These are phyloP conservation scores for Phalaenopsis equestris DNA, from an alignment of 106 monocot species.

Conservation along the genomic window DNA sequence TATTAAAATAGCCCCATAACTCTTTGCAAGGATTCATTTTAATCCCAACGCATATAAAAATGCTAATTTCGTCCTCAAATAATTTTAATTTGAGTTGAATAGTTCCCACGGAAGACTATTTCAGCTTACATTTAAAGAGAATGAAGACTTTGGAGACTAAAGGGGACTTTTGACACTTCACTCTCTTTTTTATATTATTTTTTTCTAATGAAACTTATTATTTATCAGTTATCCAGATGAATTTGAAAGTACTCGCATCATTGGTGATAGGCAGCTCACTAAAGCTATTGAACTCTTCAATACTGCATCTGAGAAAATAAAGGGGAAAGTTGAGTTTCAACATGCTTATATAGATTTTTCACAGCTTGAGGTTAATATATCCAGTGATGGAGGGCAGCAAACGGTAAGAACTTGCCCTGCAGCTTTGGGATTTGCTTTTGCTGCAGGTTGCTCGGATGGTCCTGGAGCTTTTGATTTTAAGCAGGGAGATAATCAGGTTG, in stretches of 20 bases:
- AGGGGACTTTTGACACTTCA: no score
- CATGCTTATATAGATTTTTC: conserved; percentile 78
- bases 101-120: no score
- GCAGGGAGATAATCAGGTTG: conserved; percentile 66
- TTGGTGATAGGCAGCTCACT: conserved; percentile 64
- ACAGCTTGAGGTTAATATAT: conserved; percentile 49
- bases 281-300: conserved; percentile 79
- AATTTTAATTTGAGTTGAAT: no score
- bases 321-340: conserved; percentile 70
- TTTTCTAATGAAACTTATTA: neutral
- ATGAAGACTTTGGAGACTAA: no score
- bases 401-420: conserved; percentile 76
- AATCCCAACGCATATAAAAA: no score
- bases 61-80: no score
- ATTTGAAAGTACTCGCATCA: conserved; percentile 84
- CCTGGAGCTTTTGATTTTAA: conserved; percentile 94
- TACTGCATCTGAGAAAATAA: conserved; percentile 56
- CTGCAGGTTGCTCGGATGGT: conserved; percentile 94
- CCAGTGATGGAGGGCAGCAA: conserved; percentile 25
- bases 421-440: conserved; percentile 92
- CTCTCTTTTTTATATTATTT: neutral
- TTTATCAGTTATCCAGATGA: conserved; percentile 80
- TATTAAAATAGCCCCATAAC: no score
- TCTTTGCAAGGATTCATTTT: no score
- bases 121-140: no score